Base-by-base conservation (phyloP, 2,329 filamentous ascomycete species). In the Neopestalotiopsis clavispora region DNA sequence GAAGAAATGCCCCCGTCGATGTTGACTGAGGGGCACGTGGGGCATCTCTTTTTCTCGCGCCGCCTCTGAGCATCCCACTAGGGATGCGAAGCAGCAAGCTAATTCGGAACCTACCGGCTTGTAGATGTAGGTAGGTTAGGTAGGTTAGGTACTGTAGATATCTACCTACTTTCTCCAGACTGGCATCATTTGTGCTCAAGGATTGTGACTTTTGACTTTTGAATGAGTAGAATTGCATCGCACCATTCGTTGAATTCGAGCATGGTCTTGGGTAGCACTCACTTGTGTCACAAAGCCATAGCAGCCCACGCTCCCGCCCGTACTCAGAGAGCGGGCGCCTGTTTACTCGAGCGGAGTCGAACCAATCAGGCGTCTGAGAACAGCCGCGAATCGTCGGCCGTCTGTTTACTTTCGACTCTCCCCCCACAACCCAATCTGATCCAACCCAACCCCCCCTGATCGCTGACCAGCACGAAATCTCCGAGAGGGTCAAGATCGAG, bases 401-500 rank as follows among this genome's bases (percentile, higher is more conserved):
- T 40, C 42, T 66, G 23, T 57, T 66, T 30, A 57, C 32, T 40
- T 38, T 30, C n/a, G n/a, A 28, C 59, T 34, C 59, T 34, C 17
- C n/a, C 34, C 34, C 32, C 57, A n/a, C 57, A 23, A 28, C n/a
- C 30, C 57, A 23, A 38, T 38, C 34, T 10, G 10, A 38, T 28
- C 23, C 23, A 28, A 28, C 23, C 34, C 34, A 38, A 38, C 34
- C 17, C 17, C 45, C 45, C 45, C 45, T 52, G 45, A 52, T 52
- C 45, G 45, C n/a, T 52, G 45, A 52, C 45, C 59, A 34, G 34
- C 59, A 23, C 30, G n/a, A 62, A 62, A 62, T 62, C 59, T 62
- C 59, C 59, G 59, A 62, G 32, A 30, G 34, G 30, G 59, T 30
- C 59, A 40, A 62, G 59, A 62, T 34, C 28, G 28, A 62, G 59